Conservation (phyloP, 352 stramenopile genomes). For the Plasmopara halstedii region DNA sequence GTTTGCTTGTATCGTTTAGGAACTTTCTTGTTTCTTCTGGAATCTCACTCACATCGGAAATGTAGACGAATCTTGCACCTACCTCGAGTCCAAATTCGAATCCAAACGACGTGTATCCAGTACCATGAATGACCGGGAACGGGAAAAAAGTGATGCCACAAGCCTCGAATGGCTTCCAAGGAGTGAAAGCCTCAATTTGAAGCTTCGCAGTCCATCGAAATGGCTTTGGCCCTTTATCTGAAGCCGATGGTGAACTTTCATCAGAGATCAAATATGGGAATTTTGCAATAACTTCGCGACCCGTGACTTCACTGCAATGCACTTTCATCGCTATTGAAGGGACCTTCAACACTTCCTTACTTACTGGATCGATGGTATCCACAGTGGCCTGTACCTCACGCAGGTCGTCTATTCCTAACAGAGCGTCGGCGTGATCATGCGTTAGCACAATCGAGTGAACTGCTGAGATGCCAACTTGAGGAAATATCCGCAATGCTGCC, state of each 20-base stretch:
- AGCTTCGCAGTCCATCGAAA: slow-evolving; percentile 82
- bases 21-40: slow-evolving; percentile 44
- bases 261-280: slow-evolving; percentile 77
- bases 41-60: slow-evolving; percentile 82
- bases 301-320: slow-evolving; percentile 52
- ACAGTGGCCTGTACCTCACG: slow-evolving; percentile 67
- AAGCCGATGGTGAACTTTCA: slow-evolving; percentile 1
- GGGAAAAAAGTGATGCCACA: slow-evolving; percentile 44
- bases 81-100: slow-evolving; percentile 77
- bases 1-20: slow-evolving; percentile 45
- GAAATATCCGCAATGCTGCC: slow-evolving; percentile 57
- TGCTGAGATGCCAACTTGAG: slow-evolving; percentile 30
- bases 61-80: slow-evolving; percentile 74
- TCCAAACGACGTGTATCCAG: slow-evolving; percentile 64
- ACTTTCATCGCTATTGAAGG: slow-evolving; percentile 43
- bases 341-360: slow-evolving; percentile 56
- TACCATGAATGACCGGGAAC: slow-evolving; percentile 77
- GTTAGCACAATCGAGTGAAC: slow-evolving; percentile 78
- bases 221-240: slow-evolving; percentile 19
- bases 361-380: slow-evolving; percentile 42
- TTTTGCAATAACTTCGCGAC: slow-evolving; percentile 49
- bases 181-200: slow-evolving; percentile 46
- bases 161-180: slow-evolving; percentile 43
- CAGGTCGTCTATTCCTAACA: slow-evolving; percentile 78
- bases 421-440: slow-evolving; percentile 80